These are phyloP conservation scores for Eutypa lata DNA, from an alignment of 2,329 filamentous ascomycete genomes.

Conservation along the genomic window DNA sequence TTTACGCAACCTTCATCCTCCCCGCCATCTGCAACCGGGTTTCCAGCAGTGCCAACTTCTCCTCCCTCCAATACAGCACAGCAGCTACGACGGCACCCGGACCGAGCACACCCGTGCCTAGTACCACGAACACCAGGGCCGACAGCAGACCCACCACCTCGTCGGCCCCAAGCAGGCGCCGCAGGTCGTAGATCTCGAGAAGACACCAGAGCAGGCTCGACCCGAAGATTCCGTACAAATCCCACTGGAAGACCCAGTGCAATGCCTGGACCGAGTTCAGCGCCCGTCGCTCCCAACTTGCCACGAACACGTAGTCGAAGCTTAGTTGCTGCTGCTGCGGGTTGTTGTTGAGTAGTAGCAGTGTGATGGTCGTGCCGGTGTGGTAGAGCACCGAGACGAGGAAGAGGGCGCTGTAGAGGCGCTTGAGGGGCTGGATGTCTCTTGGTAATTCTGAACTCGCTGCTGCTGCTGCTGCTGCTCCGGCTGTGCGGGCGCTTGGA, in stretches of 20 bases:
- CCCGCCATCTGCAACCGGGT: neutral
- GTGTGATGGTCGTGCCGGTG: neutral
- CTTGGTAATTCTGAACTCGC: neutral
- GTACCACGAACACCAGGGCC: neutral
- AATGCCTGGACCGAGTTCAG: neutral
- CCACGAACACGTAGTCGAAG: slow-evolving; percentile 1
- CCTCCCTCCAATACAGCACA: slow-evolving; percentile 4
- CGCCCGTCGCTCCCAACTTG: neutral
- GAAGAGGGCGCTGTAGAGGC: neutral
- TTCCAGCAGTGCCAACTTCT: neutral
- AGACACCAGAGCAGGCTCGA: slow-evolving; percentile 2
- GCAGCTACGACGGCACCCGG: slow-evolving; percentile 2
- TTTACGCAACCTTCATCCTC: neutral
- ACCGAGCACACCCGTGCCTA: neutral
- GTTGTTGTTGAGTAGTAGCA: neutral
- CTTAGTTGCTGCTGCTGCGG: neutral
- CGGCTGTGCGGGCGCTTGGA: neutral
- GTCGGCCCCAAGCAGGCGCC: neutral
- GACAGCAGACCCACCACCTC: neutral
- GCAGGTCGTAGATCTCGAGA: neutral
- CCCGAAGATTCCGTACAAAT: slow-evolving; percentile 3
- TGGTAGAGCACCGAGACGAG: neutral
- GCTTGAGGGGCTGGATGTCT: slow-evolving; percentile 4
- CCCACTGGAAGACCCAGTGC: slow-evolving; percentile 8
- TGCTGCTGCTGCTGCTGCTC: neutral